Percentiles rank a stretch among this genome's conserved stretches.
Evolutionary conservation across 306 rosid species (phyloP).

Genomic region (Quercus aquifolioides): DNA sequence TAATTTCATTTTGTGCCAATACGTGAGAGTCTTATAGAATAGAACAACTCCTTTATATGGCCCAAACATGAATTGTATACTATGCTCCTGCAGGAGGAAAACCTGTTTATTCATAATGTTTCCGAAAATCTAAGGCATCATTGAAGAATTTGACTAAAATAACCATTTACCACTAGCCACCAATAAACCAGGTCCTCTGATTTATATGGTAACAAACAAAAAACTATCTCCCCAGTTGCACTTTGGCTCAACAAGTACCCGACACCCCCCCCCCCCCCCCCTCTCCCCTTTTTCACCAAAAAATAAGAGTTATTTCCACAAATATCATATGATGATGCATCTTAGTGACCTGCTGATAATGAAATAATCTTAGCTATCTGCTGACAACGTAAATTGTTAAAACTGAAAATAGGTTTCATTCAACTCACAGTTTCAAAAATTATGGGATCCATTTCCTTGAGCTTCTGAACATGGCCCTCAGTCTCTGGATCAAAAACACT

Average conservation of each 20-base stretch:
- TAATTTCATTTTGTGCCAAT: not conserved
- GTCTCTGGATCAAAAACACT: constrained; percentile 84
- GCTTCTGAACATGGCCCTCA: constrained; percentile 67
- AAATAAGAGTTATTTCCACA: not conserved
- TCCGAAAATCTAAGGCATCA: not conserved
- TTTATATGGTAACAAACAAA: not conserved
- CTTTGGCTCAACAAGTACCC: not conserved
- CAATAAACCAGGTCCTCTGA: not conserved
- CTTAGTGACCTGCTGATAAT: not conserved
- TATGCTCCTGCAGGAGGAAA: not conserved
- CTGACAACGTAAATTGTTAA: not conserved
- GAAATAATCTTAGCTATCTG: not conserved
- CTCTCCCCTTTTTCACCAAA: too few relatives aligned
- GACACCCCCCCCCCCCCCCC: not conserved
- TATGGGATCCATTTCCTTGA: constrained; percentile 94
- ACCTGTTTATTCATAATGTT: not conserved
- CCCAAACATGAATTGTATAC: not conserved
- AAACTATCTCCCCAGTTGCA: not conserved
- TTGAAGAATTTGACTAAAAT: not conserved
- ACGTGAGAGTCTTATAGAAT: not conserved
- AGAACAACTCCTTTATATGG: not conserved
- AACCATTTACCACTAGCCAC: not conserved
- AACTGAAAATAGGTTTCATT: constrained; percentile 14
- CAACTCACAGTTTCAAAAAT: constrained; percentile 86
- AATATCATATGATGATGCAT: not conserved